Conservation (phyloP, 495 filamentous ascomycete species). For the Trichoderma gamsii region DNA sequence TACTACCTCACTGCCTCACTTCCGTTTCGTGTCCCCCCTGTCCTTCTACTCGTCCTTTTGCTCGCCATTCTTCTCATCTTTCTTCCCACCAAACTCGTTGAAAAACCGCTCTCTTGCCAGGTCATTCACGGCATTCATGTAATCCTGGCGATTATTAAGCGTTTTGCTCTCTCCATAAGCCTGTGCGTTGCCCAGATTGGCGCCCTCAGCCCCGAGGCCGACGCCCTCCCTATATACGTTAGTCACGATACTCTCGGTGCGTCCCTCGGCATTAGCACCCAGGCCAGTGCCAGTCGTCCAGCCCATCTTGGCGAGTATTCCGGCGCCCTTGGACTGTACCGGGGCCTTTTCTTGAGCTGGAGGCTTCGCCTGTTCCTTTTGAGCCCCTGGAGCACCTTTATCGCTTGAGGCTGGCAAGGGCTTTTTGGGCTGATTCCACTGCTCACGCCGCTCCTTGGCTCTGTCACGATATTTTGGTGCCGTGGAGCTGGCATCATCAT, state of each 20-base stretch:
- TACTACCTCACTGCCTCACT: background rate
- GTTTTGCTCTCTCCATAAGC: slow-evolving; percentile 75
- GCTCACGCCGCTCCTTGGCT: slow-evolving; percentile 72
- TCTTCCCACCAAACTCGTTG: background rate
- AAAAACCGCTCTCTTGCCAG: slow-evolving; percentile 68
- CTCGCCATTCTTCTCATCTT: background rate
- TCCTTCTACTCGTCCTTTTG: slow-evolving; percentile 2
- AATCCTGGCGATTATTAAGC: slow-evolving; percentile 61
- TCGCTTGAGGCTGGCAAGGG: slow-evolving; percentile 38
- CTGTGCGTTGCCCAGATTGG: slow-evolving; percentile 75
- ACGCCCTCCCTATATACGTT: slow-evolving; percentile 78
- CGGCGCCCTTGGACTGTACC: slow-evolving; percentile 69
- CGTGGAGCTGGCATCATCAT: slow-evolving; percentile 25
- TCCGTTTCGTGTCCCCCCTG: background rate
- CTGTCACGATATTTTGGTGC: slow-evolving; percentile 66
- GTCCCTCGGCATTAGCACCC: slow-evolving; percentile 71
- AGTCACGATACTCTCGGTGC: slow-evolving; percentile 68
- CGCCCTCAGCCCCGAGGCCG: slow-evolving; percentile 76
- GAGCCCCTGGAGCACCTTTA: slow-evolving; percentile 24
- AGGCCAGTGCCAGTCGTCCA: slow-evolving; percentile 77
- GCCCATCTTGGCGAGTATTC: slow-evolving; percentile 84
- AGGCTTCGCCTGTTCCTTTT: background rate
- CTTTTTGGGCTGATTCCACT: slow-evolving; percentile 61
- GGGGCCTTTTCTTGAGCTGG: slow-evolving; percentile 25
- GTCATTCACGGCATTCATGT: slow-evolving; percentile 71